phyloP scores from a whole-genome alignment of 805 yeast genomes.

The Schizosaccharomyces lindneri region DNA sequence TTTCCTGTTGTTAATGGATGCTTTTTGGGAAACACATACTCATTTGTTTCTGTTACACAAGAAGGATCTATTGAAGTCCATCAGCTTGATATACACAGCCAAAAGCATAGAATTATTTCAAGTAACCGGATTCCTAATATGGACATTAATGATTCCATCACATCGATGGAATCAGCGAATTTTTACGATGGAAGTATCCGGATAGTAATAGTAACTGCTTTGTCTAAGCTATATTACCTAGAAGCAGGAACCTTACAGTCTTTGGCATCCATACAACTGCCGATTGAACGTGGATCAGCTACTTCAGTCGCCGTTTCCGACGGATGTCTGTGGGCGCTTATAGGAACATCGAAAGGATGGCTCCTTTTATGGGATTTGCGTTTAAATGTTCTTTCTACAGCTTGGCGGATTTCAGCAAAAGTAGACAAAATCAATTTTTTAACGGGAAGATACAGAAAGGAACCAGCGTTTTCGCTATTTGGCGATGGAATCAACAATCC shows the following conservation, averaged over 20 bases:
- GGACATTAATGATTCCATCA: slow-evolving; percentile 20
- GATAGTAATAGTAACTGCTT: slow-evolving; percentile 22
- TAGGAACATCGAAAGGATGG: slow-evolving; percentile 56
- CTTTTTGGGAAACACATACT: slow-evolving; percentile 12
- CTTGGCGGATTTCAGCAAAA: slow-evolving; percentile 35
- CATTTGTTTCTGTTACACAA: slow-evolving; percentile 12
- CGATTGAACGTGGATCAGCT: slow-evolving; percentile 26
- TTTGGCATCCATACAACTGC: background rate
- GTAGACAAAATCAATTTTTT: slow-evolving; percentile 21
- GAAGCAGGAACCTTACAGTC: slow-evolving; percentile 32
- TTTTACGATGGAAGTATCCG: slow-evolving; percentile 20
- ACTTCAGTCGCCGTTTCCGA: slow-evolving; percentile 33
- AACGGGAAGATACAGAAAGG: background rate
- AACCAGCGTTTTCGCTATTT: no score
- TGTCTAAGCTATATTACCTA: slow-evolving; percentile 24
- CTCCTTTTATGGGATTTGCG: slow-evolving; percentile 64
- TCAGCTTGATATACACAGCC: slow-evolving; percentile 9
- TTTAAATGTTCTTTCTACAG: slow-evolving; percentile 31
- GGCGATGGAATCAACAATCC: no score
- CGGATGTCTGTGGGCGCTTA: slow-evolving; percentile 33
- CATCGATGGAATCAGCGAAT: slow-evolving; percentile 20
- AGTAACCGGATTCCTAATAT: slow-evolving; percentile 14
- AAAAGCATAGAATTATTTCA: slow-evolving; percentile 6
- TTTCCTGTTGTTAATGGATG: slow-evolving; percentile 11
- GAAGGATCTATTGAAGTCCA: slow-evolving; percentile 13